Evolutionary conservation across 768 basidiomycete genomes (phyloP).

Genomic region (Pisolithus albus): DNA sequence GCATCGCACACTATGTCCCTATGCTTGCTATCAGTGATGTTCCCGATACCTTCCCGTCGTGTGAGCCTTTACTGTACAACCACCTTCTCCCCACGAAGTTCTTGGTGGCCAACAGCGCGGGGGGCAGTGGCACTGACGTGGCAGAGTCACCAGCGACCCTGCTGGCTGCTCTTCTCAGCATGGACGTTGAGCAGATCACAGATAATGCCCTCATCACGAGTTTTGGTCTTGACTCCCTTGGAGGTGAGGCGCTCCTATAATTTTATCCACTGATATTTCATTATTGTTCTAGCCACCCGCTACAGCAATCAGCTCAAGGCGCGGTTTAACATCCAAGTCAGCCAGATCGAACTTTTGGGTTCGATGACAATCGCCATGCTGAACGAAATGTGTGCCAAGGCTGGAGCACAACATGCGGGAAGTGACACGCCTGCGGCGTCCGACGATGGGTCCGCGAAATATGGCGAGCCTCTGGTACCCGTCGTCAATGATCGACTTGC

Average conservation of each 20-base stretch:
- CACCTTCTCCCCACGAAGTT: conserved; percentile 19
- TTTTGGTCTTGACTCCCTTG: conserved; percentile 15
- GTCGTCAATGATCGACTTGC: conserved; percentile 26
- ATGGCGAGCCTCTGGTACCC: conserved; percentile 23
- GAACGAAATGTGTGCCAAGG: conserved; percentile 21
- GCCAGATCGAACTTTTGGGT: conserved; percentile 13
- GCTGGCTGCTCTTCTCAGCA: conserved; percentile 18
- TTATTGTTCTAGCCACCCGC: conserved; percentile 16
- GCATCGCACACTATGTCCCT: conserved; percentile 25
- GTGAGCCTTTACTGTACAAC: conserved; percentile 22
- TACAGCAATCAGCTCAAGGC: conserved; percentile 25
- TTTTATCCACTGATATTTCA: not conserved
- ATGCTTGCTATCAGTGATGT: conserved; percentile 21
- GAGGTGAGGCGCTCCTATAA: conserved; percentile 12
- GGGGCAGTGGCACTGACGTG: conserved; percentile 6
- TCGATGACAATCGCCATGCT: conserved; percentile 16
- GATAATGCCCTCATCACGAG: conserved; percentile 26
- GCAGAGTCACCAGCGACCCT: conserved; percentile 20
- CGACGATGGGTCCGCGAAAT: conserved; percentile 23
- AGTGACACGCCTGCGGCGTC: conserved; percentile 1
- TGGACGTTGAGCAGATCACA: conserved; percentile 23
- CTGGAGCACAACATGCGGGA: conserved; percentile 6
- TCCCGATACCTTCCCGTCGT: conserved; percentile 19
- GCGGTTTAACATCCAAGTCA: conserved; percentile 19
- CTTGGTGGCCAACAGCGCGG: conserved; percentile 10